These are phyloP conservation scores for Chrysoporthe austroafricana DNA, from an alignment of 2,329 filamentous ascomycete species.

Conservation along the genomic window DNA sequence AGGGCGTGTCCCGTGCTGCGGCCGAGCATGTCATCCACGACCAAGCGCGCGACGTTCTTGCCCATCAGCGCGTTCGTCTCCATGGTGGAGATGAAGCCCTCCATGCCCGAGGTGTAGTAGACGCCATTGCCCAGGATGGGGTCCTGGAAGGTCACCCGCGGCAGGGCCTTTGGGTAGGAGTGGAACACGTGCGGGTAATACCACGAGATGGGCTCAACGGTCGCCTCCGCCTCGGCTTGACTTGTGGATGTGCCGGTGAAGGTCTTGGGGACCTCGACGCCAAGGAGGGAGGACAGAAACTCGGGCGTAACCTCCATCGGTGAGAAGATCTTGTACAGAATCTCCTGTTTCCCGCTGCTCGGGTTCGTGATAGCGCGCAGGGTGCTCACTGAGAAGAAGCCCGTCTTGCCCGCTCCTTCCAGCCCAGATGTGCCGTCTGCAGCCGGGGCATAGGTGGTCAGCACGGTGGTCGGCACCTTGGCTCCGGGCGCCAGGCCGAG, in stretches of 20 bases:
- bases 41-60: constrained; percentile 76
- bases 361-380: constrained; percentile 68
- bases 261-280: constrained; percentile 48
- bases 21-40: constrained; percentile 63
- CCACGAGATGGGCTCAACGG: constrained; percentile 67
- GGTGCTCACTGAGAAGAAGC: constrained; percentile 86
- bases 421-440: constrained; percentile 55
- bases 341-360: constrained; percentile 55
- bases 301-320: constrained; percentile 54
- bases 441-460: constrained; percentile 75
- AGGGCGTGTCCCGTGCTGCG: constrained; percentile 25
- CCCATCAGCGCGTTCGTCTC: constrained; percentile 94
- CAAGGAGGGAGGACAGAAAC: constrained; percentile 59
- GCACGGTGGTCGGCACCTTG: constrained; percentile 71
- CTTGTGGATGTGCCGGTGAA: constrained; percentile 26
- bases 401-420: constrained; percentile 69
- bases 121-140: constrained; percentile 68
- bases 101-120: constrained; percentile 77
- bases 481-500: constrained; percentile 68
- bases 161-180: constrained; percentile 84
- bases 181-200: constrained; percentile 77
- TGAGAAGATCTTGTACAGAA: constrained; percentile 69
- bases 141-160: constrained; percentile 85
- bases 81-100: constrained; percentile 96
- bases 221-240: constrained; percentile 36